Percentiles rank a stretch among this genome's conserved stretches.
These are phyloP conservation scores for Colletotrichum godetiae DNA, from an alignment of 2,329 filamentous ascomycete genomes.

Conservation along the genomic window DNA sequence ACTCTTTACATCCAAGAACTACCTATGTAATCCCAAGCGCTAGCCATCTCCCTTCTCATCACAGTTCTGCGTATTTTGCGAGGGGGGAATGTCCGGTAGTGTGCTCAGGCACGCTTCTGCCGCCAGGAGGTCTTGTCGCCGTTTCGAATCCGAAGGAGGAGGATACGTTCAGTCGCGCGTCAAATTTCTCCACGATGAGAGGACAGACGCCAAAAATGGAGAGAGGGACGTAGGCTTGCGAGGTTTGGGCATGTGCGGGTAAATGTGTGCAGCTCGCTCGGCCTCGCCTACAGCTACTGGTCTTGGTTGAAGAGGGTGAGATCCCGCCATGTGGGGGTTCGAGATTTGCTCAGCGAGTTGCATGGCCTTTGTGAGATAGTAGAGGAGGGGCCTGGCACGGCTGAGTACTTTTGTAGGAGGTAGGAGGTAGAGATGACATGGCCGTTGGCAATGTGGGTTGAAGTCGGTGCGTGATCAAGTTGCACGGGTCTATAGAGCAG, in stretches of 20 bases:
- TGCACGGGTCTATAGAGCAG: background rate
- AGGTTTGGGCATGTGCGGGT: background rate
- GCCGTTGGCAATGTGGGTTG: background rate
- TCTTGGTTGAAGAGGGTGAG: background rate
- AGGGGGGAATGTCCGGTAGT: slow-evolving; percentile 5
- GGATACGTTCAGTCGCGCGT: slow-evolving; percentile 1
- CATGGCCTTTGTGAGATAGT: background rate
- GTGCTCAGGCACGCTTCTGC: slow-evolving; percentile 22
- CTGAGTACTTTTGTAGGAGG: background rate
- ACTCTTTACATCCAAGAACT: too few relatives aligned
- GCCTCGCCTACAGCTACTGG: background rate
- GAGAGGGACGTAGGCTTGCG: background rate
- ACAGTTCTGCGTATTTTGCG: background rate
- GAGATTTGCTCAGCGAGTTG: background rate
- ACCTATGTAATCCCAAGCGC: too few relatives aligned
- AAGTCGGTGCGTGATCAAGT: background rate
- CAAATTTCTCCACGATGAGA: background rate
- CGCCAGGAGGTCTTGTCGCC: background rate
- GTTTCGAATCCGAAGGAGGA: background rate
- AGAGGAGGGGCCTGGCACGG: background rate
- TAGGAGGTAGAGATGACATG: background rate
- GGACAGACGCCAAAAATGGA: background rate
- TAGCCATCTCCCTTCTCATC: background rate
- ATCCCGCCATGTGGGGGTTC: background rate
- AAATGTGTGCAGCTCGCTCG: background rate